Evolutionary conservation across 2,329 filamentous ascomycete genomes (phyloP).

Genomic region (Aureobasidium sp.): DNA sequence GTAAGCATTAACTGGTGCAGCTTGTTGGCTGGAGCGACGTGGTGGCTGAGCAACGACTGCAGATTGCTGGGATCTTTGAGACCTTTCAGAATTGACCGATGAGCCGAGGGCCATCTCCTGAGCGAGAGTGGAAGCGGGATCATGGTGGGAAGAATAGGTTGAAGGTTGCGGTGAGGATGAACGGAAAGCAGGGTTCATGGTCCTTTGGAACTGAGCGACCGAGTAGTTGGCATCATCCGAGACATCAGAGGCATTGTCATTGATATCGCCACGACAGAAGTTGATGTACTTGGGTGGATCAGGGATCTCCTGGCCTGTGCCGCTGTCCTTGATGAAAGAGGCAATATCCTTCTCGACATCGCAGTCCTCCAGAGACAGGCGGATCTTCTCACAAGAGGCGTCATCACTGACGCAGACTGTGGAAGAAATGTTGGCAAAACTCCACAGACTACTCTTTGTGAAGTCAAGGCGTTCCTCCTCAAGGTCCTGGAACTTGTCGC

Average conservation of each 20-base stretch:
- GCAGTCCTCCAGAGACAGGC: constrained; percentile 85
- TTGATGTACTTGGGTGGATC: constrained; percentile 98
- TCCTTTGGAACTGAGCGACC: constrained; percentile 89
- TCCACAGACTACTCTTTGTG: constrained; percentile 96
- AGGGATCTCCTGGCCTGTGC: constrained; percentile 94
- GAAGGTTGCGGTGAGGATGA: constrained; percentile 96
- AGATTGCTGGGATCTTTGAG: constrained; percentile 10
- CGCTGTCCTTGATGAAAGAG: constrained; percentile 76
- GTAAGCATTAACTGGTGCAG: constrained; percentile 42
- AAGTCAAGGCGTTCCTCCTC: constrained; percentile 97
- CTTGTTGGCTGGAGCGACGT: constrained; percentile 12
- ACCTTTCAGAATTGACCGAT: constrained; percentile 13
- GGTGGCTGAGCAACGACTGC: constrained; percentile 8
- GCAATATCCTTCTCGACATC: constrained; percentile 95
- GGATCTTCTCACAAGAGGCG: constrained; percentile 90
- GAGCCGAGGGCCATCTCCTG: constrained; percentile 46
- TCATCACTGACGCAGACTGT: constrained; percentile 98
- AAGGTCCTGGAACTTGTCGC: constrained; percentile 97
- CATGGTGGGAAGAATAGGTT: constrained; percentile 84
- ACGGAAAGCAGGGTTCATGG: constrained; percentile 90
- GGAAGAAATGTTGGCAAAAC: constrained; percentile 92
- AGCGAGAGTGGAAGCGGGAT: constrained; percentile 66
- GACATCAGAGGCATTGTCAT: constrained; percentile 71
- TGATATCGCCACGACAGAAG: constrained; percentile 80
- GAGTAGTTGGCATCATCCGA: constrained; percentile 88